A percentile compares a stretch with the other conserved stretches of the same genome.
phyloP scores from a whole-genome alignment of 164 flowering plant species.

The Vitis labrusca region DNA sequence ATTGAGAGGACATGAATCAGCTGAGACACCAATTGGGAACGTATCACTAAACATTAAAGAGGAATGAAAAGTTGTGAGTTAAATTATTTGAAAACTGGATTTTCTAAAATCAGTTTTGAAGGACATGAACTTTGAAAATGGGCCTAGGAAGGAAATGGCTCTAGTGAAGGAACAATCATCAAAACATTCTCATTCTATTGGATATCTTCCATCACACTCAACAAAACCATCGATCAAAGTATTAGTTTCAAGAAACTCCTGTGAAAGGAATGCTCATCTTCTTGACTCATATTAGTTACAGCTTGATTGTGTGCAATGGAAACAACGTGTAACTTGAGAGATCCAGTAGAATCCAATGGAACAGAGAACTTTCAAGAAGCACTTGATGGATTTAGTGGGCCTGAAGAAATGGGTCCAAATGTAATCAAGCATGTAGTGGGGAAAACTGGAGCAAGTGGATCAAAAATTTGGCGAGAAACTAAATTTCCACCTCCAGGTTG shows the following conservation, averaged over 20 bases:
- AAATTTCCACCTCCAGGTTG: conserved; percentile 61
- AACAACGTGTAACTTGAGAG: conserved; percentile 53
- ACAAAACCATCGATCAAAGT: conserved; percentile 67
- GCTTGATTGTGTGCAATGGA: conserved; percentile 76
- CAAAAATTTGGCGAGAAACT: conserved; percentile 81
- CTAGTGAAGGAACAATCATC: conserved; percentile 86
- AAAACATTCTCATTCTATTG: conserved; percentile 81
- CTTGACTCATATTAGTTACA: conserved; percentile 76
- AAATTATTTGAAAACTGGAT: too few relatives aligned
- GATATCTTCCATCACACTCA: conserved; percentile 89
- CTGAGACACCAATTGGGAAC: too few relatives aligned
- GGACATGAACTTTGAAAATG: too few relatives aligned
- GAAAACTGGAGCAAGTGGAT: conserved; percentile 75
- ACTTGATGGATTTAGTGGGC: conserved; percentile 83
- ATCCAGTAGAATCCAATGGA: conserved; percentile 67
- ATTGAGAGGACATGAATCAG: too few relatives aligned
- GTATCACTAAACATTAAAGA: too few relatives aligned
- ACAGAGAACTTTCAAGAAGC: conserved; percentile 86
- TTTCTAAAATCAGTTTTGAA: too few relatives aligned
- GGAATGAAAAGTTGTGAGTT: too few relatives aligned
- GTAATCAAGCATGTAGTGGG: conserved; percentile 93
- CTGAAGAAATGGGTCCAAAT: conserved; percentile 89
- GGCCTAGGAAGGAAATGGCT: conserved; percentile 42
- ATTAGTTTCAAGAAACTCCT: conserved; percentile 70
- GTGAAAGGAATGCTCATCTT: conserved; percentile 72